A percentile compares a stretch with the other conserved stretches of the same genome.
phyloP scores from a whole-genome alignment of 345 rosid genomes.

The Jatropha curcas region DNA sequence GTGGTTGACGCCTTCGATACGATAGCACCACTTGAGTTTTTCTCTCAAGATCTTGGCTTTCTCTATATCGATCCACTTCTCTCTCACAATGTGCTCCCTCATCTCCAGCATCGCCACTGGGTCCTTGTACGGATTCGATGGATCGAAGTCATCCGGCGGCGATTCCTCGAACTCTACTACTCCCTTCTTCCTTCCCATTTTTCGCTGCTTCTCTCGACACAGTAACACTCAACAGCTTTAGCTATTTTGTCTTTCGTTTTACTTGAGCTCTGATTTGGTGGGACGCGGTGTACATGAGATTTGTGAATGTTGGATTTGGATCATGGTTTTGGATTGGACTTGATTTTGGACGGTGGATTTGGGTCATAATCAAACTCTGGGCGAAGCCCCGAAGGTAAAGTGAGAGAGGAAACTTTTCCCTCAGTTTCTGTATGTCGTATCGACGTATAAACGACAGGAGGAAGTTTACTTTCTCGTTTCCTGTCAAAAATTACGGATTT shows the following conservation, averaged over 20 bases:
- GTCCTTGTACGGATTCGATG: slow-evolving; percentile 80
- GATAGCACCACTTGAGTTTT: slow-evolving; percentile 91
- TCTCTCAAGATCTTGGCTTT: slow-evolving; percentile 96
- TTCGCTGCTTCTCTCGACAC: not conserved
- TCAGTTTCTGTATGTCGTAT: too few species aligned
- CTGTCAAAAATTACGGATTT: too few species aligned
- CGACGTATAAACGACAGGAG: too few species aligned
- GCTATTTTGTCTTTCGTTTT: not conserved
- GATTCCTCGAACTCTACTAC: slow-evolving; percentile 87
- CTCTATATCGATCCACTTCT: slow-evolving; percentile 99
- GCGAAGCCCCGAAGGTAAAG: too few species aligned
- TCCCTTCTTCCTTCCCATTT: slow-evolving; percentile 96
- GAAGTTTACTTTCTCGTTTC: too few species aligned
- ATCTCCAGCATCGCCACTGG: slow-evolving; percentile 99
- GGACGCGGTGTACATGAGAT: too few species aligned
- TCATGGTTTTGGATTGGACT: too few species aligned
- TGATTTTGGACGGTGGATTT: too few species aligned
- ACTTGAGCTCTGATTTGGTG: not conserved
- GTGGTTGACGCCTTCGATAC: slow-evolving; percentile 95
- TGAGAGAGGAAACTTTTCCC: too few species aligned
- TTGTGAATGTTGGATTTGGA: too few species aligned
- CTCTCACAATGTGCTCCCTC: slow-evolving; percentile 93
- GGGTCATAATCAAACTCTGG: too few species aligned
- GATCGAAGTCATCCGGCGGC: slow-evolving; percentile 97
- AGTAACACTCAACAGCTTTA: not conserved